Conservation (phyloP, 257 asterid species). For the Vinca minor region DNA sequence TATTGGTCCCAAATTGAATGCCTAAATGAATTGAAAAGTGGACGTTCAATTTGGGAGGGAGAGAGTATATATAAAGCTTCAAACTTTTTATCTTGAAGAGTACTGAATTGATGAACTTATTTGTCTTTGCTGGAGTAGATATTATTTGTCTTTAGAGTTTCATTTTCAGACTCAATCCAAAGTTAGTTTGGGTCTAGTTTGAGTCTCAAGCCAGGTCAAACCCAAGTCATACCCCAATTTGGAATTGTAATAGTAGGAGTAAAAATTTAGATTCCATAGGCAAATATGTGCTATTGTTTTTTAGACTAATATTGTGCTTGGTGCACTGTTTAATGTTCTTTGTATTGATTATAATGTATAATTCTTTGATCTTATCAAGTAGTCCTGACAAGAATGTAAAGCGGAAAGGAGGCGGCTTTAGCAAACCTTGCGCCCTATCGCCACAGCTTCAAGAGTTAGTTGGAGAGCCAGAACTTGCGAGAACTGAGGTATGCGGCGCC, state of each 20-base stretch:
- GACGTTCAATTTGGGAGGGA: too few species aligned
- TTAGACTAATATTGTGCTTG: slow-evolving; percentile 2
- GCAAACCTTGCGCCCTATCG: slow-evolving; percentile 37
- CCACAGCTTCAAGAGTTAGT: slow-evolving; percentile 39
- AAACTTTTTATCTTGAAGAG: background rate
- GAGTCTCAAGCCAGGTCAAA: too few species aligned
- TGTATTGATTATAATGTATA: background rate
- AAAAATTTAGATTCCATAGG: background rate
- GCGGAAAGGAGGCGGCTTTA: slow-evolving; percentile 30
- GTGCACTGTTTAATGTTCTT: background rate
- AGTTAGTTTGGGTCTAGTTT: too few species aligned
- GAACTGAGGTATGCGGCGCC: slow-evolving; percentile 36
- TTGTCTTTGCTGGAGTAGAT: background rate
- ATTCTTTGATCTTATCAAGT: slow-evolving; percentile 8
- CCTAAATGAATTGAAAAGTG: too few species aligned
- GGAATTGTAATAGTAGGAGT: too few species aligned
- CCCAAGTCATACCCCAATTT: too few species aligned
- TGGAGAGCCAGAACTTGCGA: slow-evolving; percentile 36
- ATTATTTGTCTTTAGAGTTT: too few species aligned
- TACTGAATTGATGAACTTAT: background rate
- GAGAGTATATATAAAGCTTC: background rate
- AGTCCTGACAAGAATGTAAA: slow-evolving; percentile 26
- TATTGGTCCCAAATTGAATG: too few species aligned
- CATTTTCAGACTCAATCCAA: too few species aligned
- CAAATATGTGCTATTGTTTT: background rate